Conservation (phyloP, 305 asterid genomes). For the Euphrasia arctica region DNA sequence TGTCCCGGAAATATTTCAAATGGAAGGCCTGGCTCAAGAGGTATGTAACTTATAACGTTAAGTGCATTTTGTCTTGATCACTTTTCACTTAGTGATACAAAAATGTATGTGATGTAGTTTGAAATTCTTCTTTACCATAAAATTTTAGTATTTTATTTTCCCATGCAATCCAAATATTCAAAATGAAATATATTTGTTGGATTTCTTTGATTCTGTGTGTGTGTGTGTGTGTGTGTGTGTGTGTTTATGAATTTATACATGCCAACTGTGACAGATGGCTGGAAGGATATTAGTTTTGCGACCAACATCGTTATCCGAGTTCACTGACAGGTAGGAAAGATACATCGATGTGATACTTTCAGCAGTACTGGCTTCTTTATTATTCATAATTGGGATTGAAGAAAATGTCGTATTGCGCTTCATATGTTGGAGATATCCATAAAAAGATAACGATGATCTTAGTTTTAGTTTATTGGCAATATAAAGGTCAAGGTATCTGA, state of each 20-base stretch:
- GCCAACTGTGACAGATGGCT: constrained; percentile 62
- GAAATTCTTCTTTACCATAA: background rate
- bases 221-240: background rate
- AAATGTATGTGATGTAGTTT: constrained; percentile 11
- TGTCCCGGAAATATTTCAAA: constrained; percentile 77
- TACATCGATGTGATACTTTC: constrained; percentile 22
- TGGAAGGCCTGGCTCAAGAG: constrained; percentile 72
- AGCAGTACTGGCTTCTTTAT: constrained; percentile 22
- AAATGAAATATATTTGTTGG: background rate
- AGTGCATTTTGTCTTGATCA: constrained; percentile 17
- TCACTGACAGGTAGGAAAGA: constrained; percentile 60
- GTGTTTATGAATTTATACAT: background rate
- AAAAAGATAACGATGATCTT: background rate
- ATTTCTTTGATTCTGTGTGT: constrained; percentile 3
- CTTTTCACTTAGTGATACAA: constrained; percentile 17
- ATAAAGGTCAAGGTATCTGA: constrained; percentile 10
- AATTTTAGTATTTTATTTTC: background rate
- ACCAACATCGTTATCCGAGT: constrained; percentile 70
- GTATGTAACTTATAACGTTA: constrained; percentile 32
- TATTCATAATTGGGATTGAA: constrained; percentile 15
- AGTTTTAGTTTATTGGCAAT: constrained; percentile 10
- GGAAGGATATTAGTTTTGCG: constrained; percentile 76
- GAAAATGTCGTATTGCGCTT: constrained; percentile 20
- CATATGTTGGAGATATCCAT: constrained; percentile 22
- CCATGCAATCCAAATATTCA: constrained; percentile 3